Conservation (phyloP, 2,329 filamentous ascomycete genomes). For the Aspergillus ochraceus region DNA sequence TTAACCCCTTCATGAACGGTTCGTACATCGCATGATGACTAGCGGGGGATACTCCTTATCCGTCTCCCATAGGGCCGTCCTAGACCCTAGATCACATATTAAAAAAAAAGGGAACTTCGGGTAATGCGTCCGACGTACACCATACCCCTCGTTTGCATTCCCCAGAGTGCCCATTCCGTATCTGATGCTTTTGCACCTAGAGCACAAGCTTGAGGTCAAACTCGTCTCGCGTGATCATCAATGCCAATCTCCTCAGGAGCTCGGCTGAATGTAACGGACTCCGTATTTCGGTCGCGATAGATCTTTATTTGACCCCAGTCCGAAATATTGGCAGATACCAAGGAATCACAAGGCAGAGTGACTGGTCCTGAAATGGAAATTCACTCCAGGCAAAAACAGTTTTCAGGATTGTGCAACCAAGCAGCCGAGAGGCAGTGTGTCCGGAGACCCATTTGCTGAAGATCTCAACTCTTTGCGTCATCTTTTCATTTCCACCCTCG, state of each 20-base stretch:
- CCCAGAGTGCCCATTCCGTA: slow-evolving; percentile 18
- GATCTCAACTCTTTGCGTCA: slow-evolving; percentile 22
- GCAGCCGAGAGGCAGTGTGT: slow-evolving; percentile 1
- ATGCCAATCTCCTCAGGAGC: slow-evolving; percentile 6
- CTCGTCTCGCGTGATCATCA: slow-evolving; percentile 11
- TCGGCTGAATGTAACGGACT: slow-evolving; percentile 8
- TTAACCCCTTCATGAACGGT: slow-evolving; percentile 12
- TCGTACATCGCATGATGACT: slow-evolving; percentile 11
- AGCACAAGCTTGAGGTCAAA: background rate
- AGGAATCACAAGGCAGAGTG: slow-evolving; percentile 13
- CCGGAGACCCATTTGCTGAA: slow-evolving; percentile 13
- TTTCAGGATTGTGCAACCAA: slow-evolving; percentile 6
- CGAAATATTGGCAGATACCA: slow-evolving; percentile 4
- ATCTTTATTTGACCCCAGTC: slow-evolving; percentile 5
- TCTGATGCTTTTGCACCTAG: slow-evolving; percentile 5
- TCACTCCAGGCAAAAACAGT: background rate
- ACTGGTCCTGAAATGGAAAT: slow-evolving; percentile 10
- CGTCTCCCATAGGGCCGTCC: background rate
- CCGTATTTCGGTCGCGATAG: slow-evolving; percentile 1
- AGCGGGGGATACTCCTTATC: slow-evolving; percentile 1
- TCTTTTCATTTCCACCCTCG: background rate
- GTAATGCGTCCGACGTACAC: slow-evolving; percentile 17
- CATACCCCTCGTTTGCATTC: slow-evolving; percentile 14
- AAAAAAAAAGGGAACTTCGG: slow-evolving; percentile 16
- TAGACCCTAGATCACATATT: slow-evolving; percentile 10